Evolutionary conservation across 805 yeast species (phyloP), one percentile per base, ranked within the genome.

Genomic region (Metschnikowia kofuensis): DNA sequence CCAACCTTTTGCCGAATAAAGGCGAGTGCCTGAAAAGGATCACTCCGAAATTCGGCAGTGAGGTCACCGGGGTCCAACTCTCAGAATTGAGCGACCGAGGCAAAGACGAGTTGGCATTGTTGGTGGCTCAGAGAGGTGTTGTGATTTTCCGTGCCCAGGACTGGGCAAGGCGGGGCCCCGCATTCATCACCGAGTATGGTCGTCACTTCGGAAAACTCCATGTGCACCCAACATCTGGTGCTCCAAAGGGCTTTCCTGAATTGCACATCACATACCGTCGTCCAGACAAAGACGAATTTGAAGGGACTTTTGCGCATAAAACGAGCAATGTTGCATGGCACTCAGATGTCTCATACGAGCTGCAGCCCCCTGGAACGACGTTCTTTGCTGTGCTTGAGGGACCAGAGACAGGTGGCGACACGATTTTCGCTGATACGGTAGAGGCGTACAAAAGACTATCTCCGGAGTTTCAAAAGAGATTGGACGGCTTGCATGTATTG

Each of bases 191-290:
- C 32, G 68, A 69, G 32, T 69, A 55, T 45, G 71, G 67, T 13
- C 61, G 57, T 36, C 59, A 70, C 55, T 70, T 55, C 47, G 75
- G 74, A 13, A 65, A 63, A 6, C 59, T 74, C 37, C 80, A 77
- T 57, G 65, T 73, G 45, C 80, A 78, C 50, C 78, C 80, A 38
- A 72, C 77, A 6, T 62, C 70, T 14, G 74, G 72, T 2, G 64
- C 72, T 12, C 73, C 74, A 26, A 47, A 44, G 10, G 64, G 9
- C n/a, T 53, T 40, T 44, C 73, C 72, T 9, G 67, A 68, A 44
- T 59, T 68, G 45, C 72, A 68, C 57, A 61, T 68, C 31, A 66
- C 70, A 6, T 68, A 66, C 59, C 52, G 70, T 42, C 60, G 72
- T 31, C 60, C 67, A 4, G 62, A 64, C 37, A 54, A 60, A 29